Evolutionary conservation across 2,329 filamentous ascomycete genomes (phyloP), one percentile per base, ranked within the genome.

Genomic region (Fusarium dlaminii): DNA sequence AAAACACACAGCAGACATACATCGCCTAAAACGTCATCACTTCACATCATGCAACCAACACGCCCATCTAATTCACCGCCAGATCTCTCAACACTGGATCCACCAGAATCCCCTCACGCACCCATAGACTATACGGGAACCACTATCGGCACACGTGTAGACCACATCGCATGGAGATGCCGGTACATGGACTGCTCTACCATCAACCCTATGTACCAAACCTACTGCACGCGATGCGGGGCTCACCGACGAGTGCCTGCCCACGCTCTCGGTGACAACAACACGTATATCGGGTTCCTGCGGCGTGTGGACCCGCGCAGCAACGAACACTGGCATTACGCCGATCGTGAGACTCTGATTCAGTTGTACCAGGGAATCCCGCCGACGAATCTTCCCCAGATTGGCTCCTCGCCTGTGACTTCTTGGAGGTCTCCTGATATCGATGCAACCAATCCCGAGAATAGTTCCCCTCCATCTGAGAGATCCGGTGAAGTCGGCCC

Each of bases 171-270:
- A n/a, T 49, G 46, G 46, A 49, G 4, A 30, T 49, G 46, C 46
- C 27, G 5, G n/a, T 18, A 7, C 15, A 17, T 10, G n/a, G 12
- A 5, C 27, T 46, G 43, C 18, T 4, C 4, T 14, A 27, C 8
- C 8, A 0, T 13, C 17, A 46, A 46, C 24, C 1, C 4, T 27
- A 20, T 46, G 8, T 9, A 6, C 24, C 0, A 1, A 13, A 9
- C 11, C 24, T 0, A 4, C 8, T 29, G 24, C 24, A 10, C 1
- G 2, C 5, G 4, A 13, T 46, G 43, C 18, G 1, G n/a, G n/a
- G 2, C 9, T 20, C 7, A 6, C 13, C 42, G 42, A 27, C 10
- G 10, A 42, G 8, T 8, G 8, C 5, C 4, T 42, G 24, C 5
- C 18, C 3, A 22, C 15, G 46, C 46, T 49, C 11, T 32, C 29